phyloP scores from a whole-genome alignment of 805 yeast species.

The Metschnikowia santaceciliae region DNA sequence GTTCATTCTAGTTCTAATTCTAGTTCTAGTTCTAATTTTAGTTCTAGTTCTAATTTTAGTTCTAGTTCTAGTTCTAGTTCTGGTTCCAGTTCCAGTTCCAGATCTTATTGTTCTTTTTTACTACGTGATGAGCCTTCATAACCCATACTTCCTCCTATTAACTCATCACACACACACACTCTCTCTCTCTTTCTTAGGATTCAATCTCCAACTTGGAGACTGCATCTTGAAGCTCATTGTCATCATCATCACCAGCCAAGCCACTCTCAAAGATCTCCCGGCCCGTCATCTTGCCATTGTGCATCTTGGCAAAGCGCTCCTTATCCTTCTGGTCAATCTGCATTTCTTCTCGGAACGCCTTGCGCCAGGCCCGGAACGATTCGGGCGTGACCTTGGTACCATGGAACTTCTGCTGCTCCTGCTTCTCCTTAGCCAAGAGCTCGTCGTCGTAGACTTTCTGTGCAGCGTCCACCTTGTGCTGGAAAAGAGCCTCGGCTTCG shows the following conservation, averaged over 20 bases:
- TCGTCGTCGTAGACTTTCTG: conserved; percentile 59
- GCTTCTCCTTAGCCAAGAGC: conserved; percentile 61
- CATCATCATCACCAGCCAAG: conserved; percentile 66
- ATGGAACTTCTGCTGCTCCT: conserved; percentile 83
- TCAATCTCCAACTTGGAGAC: conserved; percentile 17
- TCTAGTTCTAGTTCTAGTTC: too few species aligned
- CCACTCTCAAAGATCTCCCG: conserved; percentile 88
- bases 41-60: too few species aligned
- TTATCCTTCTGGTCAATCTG: conserved; percentile 58
- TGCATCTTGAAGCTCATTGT: conserved; percentile 22
- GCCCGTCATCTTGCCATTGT: conserved; percentile 79
- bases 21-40: too few species aligned
- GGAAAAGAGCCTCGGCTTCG: conserved; percentile 66
- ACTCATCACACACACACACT: too few species aligned
- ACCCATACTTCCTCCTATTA: too few species aligned
- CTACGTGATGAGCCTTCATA: too few species aligned
- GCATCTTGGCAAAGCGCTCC: conserved; percentile 52
- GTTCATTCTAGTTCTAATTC: too few species aligned
- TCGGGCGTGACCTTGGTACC: conserved; percentile 89
- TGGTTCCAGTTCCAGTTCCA: too few species aligned
- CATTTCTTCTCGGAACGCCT: conserved; percentile 64
- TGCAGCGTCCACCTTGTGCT: conserved; percentile 46
- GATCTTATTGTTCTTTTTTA: too few species aligned
- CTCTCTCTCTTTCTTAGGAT: not conserved
- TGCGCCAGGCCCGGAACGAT: conserved; percentile 71